phyloP scores from a whole-genome alignment of 2,329 filamentous ascomycete species.

The Diaporthe destruens region DNA sequence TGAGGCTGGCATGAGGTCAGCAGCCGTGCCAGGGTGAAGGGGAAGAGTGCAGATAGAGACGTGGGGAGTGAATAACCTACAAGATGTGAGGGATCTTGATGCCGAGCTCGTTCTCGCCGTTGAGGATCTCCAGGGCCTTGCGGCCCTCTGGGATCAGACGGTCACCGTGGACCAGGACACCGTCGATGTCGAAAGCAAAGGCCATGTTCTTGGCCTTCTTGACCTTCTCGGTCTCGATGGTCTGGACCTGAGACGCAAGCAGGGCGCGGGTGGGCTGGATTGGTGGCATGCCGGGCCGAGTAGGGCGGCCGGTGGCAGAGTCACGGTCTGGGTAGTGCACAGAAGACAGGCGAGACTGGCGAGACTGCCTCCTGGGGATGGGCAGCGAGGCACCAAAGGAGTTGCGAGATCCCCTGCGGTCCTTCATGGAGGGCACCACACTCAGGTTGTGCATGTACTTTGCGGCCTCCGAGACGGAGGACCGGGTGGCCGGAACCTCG shows the following conservation, averaged over 20 bases:
- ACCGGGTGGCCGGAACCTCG: conserved; percentile 77
- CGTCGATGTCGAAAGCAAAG: conserved; percentile 85
- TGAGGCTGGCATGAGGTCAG: conserved; percentile 57
- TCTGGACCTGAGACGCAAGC: conserved; percentile 77
- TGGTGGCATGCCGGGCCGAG: conserved; percentile 68
- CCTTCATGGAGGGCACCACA: conserved; percentile 74
- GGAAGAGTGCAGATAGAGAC: background rate
- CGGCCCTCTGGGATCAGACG: conserved; percentile 76
- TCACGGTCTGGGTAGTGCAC: conserved; percentile 58
- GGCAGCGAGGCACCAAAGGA: conserved; percentile 80
- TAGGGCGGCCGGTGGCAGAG: conserved; percentile 58
- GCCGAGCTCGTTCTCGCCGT: conserved; percentile 81
- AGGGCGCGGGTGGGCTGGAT: conserved; percentile 75
- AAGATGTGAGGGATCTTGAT: conserved; percentile 84
- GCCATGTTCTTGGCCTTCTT: conserved; percentile 81
- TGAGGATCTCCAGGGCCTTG: conserved; percentile 76
- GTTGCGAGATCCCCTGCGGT: conserved; percentile 78
- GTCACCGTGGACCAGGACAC: conserved; percentile 80
- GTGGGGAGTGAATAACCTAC: conserved; percentile 23
- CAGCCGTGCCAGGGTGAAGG: background rate
- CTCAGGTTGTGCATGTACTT: conserved; percentile 81
- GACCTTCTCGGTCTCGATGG: conserved; percentile 75
- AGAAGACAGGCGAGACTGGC: conserved; percentile 75
- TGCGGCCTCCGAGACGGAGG: conserved; percentile 75
- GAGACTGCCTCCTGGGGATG: conserved; percentile 75